Evolutionary conservation across 495 filamentous ascomycete species (phyloP), one percentile per base, ranked within the genome.

Genomic region (Astrothelium subdiscretum): DNA sequence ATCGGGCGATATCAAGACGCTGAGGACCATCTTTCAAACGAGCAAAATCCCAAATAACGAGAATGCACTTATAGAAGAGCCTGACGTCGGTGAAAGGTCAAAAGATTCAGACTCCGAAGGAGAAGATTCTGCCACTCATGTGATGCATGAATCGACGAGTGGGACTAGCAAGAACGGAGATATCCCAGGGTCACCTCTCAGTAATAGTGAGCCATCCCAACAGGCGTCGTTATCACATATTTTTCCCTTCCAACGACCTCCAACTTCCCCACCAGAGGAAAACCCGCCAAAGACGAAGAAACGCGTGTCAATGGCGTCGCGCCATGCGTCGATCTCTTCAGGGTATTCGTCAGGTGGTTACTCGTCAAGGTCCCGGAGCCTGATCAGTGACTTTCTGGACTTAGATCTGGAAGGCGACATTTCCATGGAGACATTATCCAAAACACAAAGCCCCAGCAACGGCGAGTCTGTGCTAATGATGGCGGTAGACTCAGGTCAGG

Each of bases 401-500:
- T 89, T 86, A 65, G 83, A 79, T 4, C 82, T 92, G 32, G 90
- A 95, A 74, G 89, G 90, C 4, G 91, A 96, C 69, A 88, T 84
- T 8, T 95, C 90, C 1, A 85, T 91, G 61, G 89, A 92, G 71
- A 87, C 83, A 6, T 75, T 97, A 5, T 81, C 87, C 3, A 86
- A 89, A 68, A 96, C 91, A 0, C 88, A 94, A 67, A 86, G 91
- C 67, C 78, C 81, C 22, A 80, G 83, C 31, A 65, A 69, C 15
- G 92, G 94, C 1, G 87, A 96, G 68, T 96, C 92, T 4, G 82
- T 97, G 22, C 81, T 85, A 18, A 99, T 97, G 95, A 97, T 99
- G 91, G 91, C 92, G 8, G 81, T 97, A 32, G 91, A 96, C 68
- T 82, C 85, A 60, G 80, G 83, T 31, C 87, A 87, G 60, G 75